Base-by-base conservation (phyloP, 129 eudicot genomes). In the Deinandra increscens region DNA sequence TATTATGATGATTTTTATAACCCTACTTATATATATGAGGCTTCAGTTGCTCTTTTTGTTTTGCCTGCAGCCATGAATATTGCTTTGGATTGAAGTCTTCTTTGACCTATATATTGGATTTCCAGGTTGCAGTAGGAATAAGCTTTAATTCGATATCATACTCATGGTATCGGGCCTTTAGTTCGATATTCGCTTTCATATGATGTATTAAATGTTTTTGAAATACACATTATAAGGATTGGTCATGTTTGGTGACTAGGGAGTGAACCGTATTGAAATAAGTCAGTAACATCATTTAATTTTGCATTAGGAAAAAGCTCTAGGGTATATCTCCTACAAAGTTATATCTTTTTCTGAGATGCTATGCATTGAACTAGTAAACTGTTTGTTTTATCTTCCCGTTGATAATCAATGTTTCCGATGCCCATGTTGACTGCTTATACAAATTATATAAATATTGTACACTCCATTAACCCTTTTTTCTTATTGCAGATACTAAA, bases 101-200 rank as follows among this genome's bases (percentile, higher is more conserved):
- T 64, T 64, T 42, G 20, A 65, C 39, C 70, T 23, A 43, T 66
- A n/a, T 45, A 45, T 66, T 44, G 34, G n/a, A 66, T 26, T 45
- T 19, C 38, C 42, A 6, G 22, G 43, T 26, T 45, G 42, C 42
- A 14, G 45, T 29, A 18, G 20, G 22, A 23, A 23, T 44, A 65
- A 44, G 23, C 58, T 66, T 23, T 14, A 29, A 6, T 44, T 22
- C 7, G 29, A 59, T 8, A 31, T 14, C 42, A 13, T 59, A 12
- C 42, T 59, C 55, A 65, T 43, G 22, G 51, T 11, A 20, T 55
- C 8, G 3, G 62, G 62, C 36, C 17, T 55, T 11, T 55, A 22
- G 0, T 42, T 9, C 59, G 23, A 23, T 9, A 22, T 1, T 58
- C 34, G 34, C 66, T 34, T 60, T 6, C 12, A 15, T 60, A 34